Evolutionary conservation across 768 basidiomycete genomes (phyloP), one percentile per base, ranked within the genome.

Genomic region (Leccinum rimulosum): DNA sequence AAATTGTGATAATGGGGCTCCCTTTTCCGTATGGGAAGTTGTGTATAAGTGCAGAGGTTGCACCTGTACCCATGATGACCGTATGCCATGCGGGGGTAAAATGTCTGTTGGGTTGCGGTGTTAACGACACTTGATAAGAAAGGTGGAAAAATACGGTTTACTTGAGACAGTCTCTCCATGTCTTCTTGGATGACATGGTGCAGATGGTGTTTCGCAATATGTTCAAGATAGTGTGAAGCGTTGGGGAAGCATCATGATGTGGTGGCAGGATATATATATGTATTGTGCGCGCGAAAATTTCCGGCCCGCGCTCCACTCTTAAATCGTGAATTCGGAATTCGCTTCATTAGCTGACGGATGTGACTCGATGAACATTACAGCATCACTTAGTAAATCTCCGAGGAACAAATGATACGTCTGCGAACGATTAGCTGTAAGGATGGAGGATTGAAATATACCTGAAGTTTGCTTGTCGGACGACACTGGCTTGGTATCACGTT

Each of bases 1-100:
- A 67, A 14, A 72, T 64, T 53, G 72, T 70, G 56, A 79, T 68
- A 54, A 68, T 54, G 15, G 69, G 68, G 53, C 61, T 75, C 15
- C 68, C 69, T 7, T 70, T 68, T 28, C 78, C 72, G 56, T 80
- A 81, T 17, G 80, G 79, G 48, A 82, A 75, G 56, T 70, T 71
- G 61, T 79, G 74, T 36, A 80, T 61, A 30, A 81, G 67, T 51
- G 75, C 66, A 12, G 76, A 75, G 27, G 73, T 69, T 15, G 70
- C 75, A 4, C 81, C 80, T 1, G 80, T 80, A 54, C 79, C 79
- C 79, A 81, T 81, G 30, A 76, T 70, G 17, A 80, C 76, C 11
- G 79, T 76, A 61, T 80, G 73, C 79, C 79, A 81, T 58, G 77
- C 74, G 38, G 78, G 79, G 6, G 79, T 80, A 60, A 80, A 80